Evolutionary conservation across 2,329 filamentous ascomycete species (phyloP).

Genomic region (Cladosporium phlei): DNA sequence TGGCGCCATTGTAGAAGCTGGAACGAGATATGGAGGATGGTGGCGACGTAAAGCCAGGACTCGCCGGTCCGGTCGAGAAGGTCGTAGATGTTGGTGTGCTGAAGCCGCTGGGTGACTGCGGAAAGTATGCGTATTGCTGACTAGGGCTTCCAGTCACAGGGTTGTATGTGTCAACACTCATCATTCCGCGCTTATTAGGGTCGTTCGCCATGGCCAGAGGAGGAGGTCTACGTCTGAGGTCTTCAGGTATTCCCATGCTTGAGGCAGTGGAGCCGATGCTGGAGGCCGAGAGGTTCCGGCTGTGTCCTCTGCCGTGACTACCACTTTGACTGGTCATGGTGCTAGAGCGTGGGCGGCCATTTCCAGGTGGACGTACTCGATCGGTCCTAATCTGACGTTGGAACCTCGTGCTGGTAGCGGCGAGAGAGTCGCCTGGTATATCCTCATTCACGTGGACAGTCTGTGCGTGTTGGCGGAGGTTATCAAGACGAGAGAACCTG

Average conservation of each 20-base stretch:
- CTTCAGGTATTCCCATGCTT: slow-evolving; percentile 60
- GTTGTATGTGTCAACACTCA: slow-evolving; percentile 60
- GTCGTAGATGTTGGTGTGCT: slow-evolving; percentile 80
- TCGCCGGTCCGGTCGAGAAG: slow-evolving; percentile 71
- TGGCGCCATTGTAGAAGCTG: slow-evolving; percentile 67
- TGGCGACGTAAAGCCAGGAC: slow-evolving; percentile 77
- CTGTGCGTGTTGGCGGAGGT: slow-evolving; percentile 91
- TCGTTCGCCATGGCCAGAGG: slow-evolving; percentile 79
- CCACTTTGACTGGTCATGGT: slow-evolving; percentile 51
- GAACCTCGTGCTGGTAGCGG: slow-evolving; percentile 85
- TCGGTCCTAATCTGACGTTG: slow-evolving; percentile 89
- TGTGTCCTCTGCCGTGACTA: slow-evolving; percentile 72
- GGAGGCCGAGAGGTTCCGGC: slow-evolving; percentile 78
- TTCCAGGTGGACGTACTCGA: slow-evolving; percentile 62
- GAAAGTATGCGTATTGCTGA: slow-evolving; percentile 59
- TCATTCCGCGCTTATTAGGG: slow-evolving; percentile 53
- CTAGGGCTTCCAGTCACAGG: slow-evolving; percentile 58
- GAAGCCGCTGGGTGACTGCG: slow-evolving; percentile 67
- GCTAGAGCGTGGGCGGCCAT: slow-evolving; percentile 5
- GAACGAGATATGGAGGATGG: slow-evolving; percentile 63
- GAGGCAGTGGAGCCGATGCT: slow-evolving; percentile 76
- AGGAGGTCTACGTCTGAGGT: slow-evolving; percentile 67
- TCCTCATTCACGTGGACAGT: slow-evolving; percentile 97
- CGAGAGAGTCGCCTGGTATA: slow-evolving; percentile 87
- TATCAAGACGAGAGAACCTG: slow-evolving; percentile 89